A percentile compares a stretch with the other conserved stretches of the same genome.
Evolutionary conservation across 1,284 basidiomycete species (phyloP).

Genomic region (Tranzscheliella williamsii): DNA sequence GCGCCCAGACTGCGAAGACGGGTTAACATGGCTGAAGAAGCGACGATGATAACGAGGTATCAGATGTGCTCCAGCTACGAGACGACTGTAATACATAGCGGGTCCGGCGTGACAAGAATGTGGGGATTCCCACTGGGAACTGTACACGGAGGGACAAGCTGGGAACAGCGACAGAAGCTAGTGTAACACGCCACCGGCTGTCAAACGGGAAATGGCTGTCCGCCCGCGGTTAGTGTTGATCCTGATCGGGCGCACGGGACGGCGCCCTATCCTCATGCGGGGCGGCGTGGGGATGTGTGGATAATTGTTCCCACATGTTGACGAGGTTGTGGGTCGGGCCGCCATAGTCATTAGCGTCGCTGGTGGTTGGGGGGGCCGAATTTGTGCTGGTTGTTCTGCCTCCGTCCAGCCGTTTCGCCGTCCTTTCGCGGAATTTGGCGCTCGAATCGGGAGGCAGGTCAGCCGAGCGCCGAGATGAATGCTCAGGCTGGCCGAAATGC

Average conservation of each 20-base stretch:
- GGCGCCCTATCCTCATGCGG: constrained; percentile 26
- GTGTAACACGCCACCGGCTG: too few species aligned
- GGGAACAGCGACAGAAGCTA: too few species aligned
- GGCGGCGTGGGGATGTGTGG: constrained; percentile 26
- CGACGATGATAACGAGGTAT: too few species aligned
- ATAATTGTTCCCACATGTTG: constrained; percentile 36
- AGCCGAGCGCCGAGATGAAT: constrained; percentile 18
- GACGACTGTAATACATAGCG: too few species aligned
- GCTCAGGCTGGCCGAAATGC: constrained; percentile 10
- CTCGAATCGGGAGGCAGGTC: constrained; percentile 46
- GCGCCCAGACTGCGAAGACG: too few species aligned
- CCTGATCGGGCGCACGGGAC: constrained; percentile 30
- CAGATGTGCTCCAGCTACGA: too few species aligned
- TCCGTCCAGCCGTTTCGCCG: constrained; percentile 32
- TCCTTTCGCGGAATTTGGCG: constrained; percentile 40
- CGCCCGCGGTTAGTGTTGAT: constrained; percentile 20
- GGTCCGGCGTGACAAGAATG: too few species aligned
- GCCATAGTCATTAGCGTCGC: constrained; percentile 2
- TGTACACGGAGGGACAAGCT: too few species aligned
- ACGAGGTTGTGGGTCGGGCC: constrained; percentile 10
- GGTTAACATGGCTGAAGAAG: too few species aligned
- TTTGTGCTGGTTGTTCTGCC: constrained; percentile 32
- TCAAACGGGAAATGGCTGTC: too few species aligned
- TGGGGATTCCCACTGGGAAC: too few species aligned
- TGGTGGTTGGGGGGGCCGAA: constrained; percentile 32